Conservation (phyloP, 352 stramenopile species). For the Peronospora belbahrii region DNA sequence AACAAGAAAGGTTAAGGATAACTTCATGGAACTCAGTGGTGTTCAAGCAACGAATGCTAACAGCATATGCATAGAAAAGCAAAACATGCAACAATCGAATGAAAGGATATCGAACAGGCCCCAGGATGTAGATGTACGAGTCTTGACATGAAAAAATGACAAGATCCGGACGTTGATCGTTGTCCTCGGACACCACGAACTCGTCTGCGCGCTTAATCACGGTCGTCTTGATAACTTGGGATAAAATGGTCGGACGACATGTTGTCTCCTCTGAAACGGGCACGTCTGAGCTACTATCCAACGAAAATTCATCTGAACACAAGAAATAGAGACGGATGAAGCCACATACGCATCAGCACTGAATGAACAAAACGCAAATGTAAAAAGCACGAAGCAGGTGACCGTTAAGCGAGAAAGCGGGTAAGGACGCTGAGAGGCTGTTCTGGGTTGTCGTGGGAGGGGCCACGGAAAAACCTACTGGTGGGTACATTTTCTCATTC, state of each 20-base stretch:
- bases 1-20: conserved; percentile 44
- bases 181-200: conserved; percentile 28
- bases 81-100: conserved; percentile 5
- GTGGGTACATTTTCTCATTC: conserved; percentile 76
- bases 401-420: conserved; percentile 33
- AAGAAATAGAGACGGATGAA: neutral
- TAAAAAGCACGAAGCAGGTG: neutral
- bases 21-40: neutral
- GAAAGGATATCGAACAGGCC: conserved; percentile 87
- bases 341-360: conserved; percentile 7
- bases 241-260: conserved; percentile 41
- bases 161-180: conserved; percentile 44
- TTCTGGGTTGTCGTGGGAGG: conserved; percentile 12
- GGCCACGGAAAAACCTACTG: conserved; percentile 55
- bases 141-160: conserved; percentile 90
- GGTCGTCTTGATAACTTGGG: conserved; percentile 62
- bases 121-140: conserved; percentile 92
- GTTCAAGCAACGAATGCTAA: neutral
- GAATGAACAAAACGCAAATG: neutral
- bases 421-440: conserved; percentile 16
- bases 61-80: neutral
- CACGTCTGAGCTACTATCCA: conserved; percentile 22
- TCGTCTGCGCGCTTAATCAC: conserved; percentile 74
- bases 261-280: conserved; percentile 15
- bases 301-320: conserved; percentile 35